Base-by-base conservation (phyloP, 331 rosid species). In the Pyrus hybrid region DNA sequence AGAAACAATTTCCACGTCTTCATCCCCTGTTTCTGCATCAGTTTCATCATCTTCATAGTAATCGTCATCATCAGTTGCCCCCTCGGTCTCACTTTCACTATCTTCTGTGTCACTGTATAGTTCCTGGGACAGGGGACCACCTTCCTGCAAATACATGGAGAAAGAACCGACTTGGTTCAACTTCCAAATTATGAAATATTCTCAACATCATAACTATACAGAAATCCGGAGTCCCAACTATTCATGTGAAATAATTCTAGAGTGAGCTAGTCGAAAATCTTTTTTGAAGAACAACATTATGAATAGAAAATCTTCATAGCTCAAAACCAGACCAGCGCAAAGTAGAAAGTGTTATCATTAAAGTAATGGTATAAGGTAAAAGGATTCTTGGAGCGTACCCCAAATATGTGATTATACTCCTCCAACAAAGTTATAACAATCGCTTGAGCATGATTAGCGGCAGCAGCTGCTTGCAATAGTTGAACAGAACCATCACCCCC, bases 391-490 rank as follows among this genome's bases (percentile, higher is more conserved):
- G 62, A 68, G 37, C 76, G 49, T 84, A 95, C 99, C 96, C 96
- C 97, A 80, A 95, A 95, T 84, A 95, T 88, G 69, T 57, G 87
- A 78, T 71, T 80, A 80, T 89, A 92, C 84, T 95, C 97, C 81
- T 95, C 99, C 79, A 95, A 84, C 84, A 95, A 85, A 71, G 99
- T 95, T 74, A 91, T 95, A 72, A 84, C 87, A 79, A 95, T 95
- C 37, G 96, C 91, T 89, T 95, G 99, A 85, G 98, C 99, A 87
- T 92, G 99, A 81, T 95, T 95, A 33, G 99, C 99, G 4, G 99
- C 99, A n/a, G 99, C 98, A 83, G 99, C 99, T 70, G 99, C 99
- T 83, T 93, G 96, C 81, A 95, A 79, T 79, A 95, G 97, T 79
- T 95, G 99, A 76, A 83, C 21, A 33, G 99, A 95, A 75, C 92